Conservation (phyloP, 306 rosid genomes). For the Clitoria ternatea region DNA sequence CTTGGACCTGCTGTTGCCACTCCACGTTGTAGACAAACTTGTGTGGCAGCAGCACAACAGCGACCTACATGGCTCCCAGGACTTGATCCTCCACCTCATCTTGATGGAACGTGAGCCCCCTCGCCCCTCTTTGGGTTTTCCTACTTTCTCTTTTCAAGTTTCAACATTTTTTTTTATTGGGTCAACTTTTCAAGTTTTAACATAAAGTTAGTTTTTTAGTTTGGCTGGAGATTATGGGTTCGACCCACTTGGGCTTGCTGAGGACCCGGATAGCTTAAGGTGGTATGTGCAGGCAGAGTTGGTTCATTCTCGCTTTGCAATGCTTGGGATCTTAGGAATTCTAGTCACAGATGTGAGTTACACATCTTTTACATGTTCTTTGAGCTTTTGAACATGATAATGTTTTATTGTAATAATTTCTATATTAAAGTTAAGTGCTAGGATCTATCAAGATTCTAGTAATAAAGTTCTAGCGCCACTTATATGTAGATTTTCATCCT, state of each 20-base stretch:
- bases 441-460: not conserved
- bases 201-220: constrained; percentile 29
- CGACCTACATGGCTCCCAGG: constrained; percentile 98
- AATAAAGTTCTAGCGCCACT: not conserved
- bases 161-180: too few species aligned
- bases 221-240: constrained; percentile 89
- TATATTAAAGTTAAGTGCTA: not conserved
- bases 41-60: constrained; percentile 46
- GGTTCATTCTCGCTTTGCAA: constrained; percentile 87
- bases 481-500: not conserved
- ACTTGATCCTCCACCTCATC: constrained; percentile 82
- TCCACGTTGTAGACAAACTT: constrained; percentile 14
- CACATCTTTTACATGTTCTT: not conserved
- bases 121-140: not conserved
- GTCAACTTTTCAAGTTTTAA: not conserved
- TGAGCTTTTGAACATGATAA: not conserved
- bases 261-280: constrained; percentile 79
- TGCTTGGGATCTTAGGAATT: constrained; percentile 89
- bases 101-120: constrained; percentile 72
- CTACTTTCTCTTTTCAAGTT: not conserved
- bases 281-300: constrained; percentile 98
- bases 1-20: constrained; percentile 26
- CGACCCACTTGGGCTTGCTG: constrained; percentile 96
- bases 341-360: constrained; percentile 79
- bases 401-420: not conserved